A percentile compares a stretch with the other conserved stretches of the same genome.
Evolutionary conservation across 306 rosid genomes (phyloP).

Genomic region (Hylodesmum podocarpum): DNA sequence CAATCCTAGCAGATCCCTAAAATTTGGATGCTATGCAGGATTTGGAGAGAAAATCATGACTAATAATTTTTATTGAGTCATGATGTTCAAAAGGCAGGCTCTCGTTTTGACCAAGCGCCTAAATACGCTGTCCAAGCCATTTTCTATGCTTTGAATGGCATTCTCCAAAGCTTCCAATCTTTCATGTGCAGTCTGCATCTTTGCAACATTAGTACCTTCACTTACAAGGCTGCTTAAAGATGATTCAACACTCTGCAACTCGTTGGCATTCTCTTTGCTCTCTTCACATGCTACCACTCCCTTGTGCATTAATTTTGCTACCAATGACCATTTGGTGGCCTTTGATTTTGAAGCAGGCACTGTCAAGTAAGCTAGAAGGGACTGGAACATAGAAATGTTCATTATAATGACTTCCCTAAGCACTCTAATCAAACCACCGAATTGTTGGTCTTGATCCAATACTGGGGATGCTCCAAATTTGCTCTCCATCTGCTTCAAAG

Average conservation of each 20-base stretch:
- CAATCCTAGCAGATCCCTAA: too few relatives aligned
- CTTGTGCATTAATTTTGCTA: slow-evolving; percentile 10
- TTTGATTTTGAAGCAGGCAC: slow-evolving; percentile 15
- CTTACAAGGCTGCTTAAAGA: background rate
- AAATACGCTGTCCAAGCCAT: slow-evolving; percentile 49
- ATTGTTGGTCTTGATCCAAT: too few relatives aligned
- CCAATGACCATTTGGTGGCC: slow-evolving; percentile 12
- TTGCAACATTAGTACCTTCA: slow-evolving; percentile 25
- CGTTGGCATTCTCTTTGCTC: background rate
- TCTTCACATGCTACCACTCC: background rate
- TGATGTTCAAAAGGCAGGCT: slow-evolving; percentile 59
- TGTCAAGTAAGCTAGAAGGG: slow-evolving; percentile 10
- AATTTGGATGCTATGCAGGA: too few relatives aligned
- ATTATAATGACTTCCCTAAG: too few relatives aligned
- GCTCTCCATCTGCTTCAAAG: too few relatives aligned
- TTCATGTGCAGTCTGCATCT: slow-evolving; percentile 31
- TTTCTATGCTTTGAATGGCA: slow-evolving; percentile 54
- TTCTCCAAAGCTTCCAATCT: slow-evolving; percentile 52
- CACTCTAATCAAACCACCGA: too few relatives aligned
- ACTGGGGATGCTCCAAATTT: too few relatives aligned
- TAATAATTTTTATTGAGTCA: slow-evolving; percentile 54
- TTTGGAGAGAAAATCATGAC: background rate
- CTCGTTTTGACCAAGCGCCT: slow-evolving; percentile 65
- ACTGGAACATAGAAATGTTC: too few relatives aligned
- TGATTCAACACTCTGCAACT: slow-evolving; percentile 10